Conservation (phyloP, 306 rosid species). For the Ormosia emarginata region DNA sequence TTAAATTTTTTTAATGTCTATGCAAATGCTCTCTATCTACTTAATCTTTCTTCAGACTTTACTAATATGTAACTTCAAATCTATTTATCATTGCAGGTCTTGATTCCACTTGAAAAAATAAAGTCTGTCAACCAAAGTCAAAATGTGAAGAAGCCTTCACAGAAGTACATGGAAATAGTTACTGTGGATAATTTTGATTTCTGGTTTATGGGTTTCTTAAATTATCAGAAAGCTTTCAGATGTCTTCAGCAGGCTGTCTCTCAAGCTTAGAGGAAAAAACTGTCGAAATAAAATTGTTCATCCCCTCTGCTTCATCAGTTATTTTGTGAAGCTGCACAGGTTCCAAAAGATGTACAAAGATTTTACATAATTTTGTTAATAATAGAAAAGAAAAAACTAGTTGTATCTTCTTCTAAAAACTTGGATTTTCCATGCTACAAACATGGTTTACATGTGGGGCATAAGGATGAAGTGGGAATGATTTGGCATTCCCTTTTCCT, state of each 20-base stretch:
- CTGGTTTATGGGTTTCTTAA: conserved; percentile 68
- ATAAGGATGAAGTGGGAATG: conserved; percentile 14
- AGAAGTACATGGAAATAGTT: conserved; percentile 48
- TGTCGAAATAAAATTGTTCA: background rate
- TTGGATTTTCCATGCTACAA: background rate
- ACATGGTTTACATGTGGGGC: background rate
- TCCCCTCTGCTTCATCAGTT: conserved; percentile 16
- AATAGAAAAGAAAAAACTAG: background rate
- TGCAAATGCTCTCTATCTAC: background rate
- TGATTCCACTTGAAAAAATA: conserved; percentile 44
- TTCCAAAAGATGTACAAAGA: conserved; percentile 27
- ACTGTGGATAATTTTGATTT: conserved; percentile 55
- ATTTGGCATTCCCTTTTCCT: conserved; percentile 14
- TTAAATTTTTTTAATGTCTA: background rate
- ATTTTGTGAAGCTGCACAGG: background rate
- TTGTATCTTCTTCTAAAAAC: background rate
- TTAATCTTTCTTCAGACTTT: background rate
- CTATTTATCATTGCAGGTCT: conserved; percentile 30
- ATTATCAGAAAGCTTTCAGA: conserved; percentile 40
- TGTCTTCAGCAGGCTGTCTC: conserved; percentile 36
- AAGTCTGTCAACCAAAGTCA: conserved; percentile 41
- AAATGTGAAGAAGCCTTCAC: conserved; percentile 41
- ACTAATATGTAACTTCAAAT: background rate
- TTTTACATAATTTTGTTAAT: conserved; percentile 26
- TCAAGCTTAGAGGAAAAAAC: conserved; percentile 3